Evolutionary conservation across 352 stramenopile genomes (phyloP).

Genomic region (Peronospora destructor): DNA sequence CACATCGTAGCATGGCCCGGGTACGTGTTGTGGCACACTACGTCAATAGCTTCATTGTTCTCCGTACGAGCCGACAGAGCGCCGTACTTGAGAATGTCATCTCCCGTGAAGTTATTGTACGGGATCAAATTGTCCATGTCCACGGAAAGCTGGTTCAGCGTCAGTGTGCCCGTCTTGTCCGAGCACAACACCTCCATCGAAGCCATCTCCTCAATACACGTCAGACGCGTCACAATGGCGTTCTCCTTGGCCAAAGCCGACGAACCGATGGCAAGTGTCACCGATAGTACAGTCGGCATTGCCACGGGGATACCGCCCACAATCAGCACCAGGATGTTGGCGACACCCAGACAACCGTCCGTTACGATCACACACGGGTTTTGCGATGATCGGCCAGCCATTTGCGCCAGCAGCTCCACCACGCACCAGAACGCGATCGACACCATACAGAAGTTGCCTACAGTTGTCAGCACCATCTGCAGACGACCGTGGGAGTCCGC

Average conservation of each 20-base stretch:
- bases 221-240: constrained; percentile 89
- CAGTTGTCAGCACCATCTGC: constrained; percentile 89
- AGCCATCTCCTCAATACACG: constrained; percentile 90
- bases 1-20: constrained; percentile 76
- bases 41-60: constrained; percentile 72
- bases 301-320: constrained; percentile 90
- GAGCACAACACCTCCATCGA: constrained; percentile 91
- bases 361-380: constrained; percentile 83
- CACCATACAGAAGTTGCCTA: constrained; percentile 87
- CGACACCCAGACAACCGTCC: constrained; percentile 57
- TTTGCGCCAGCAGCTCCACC: constrained; percentile 82
- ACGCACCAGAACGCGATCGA: constrained; percentile 83
- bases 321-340: constrained; percentile 84
- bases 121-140: constrained; percentile 79
- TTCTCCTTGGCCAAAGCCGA: constrained; percentile 85
- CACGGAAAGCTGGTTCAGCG: constrained; percentile 94
- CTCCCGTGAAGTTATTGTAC: constrained; percentile 54
- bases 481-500: constrained; percentile 78
- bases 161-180: constrained; percentile 93
- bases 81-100: constrained; percentile 56
- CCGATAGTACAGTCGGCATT: constrained; percentile 90
- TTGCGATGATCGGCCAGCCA: constrained; percentile 59
- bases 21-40: constrained; percentile 70
- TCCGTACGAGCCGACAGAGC: constrained; percentile 59
- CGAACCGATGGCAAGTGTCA: constrained; percentile 89